A percentile compares a stretch with the other conserved stretches of the same genome.
Evolutionary conservation across 352 stramenopile genomes (phyloP).

Genomic region (Pythium angustatum): DNA sequence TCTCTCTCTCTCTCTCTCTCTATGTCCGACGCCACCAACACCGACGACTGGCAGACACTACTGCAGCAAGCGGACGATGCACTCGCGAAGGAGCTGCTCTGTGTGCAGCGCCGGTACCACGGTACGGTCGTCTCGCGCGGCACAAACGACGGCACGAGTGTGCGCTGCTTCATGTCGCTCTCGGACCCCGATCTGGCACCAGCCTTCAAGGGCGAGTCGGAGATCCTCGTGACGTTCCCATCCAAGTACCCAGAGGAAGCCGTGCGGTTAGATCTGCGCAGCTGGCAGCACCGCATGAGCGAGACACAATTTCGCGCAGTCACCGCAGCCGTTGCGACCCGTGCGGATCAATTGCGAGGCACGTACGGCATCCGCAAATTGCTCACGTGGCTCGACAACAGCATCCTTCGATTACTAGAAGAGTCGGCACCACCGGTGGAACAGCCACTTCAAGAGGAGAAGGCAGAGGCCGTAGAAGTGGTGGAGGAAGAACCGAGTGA

Average conservation of each 20-base stretch:
- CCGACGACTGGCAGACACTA: slow-evolving; percentile 10
- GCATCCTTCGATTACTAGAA: slow-evolving; percentile 50
- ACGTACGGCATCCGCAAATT: slow-evolving; percentile 63
- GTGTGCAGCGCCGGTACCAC: slow-evolving; percentile 67
- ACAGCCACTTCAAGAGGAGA: not conserved
- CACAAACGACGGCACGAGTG: slow-evolving; percentile 1
- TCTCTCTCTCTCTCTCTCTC: not conserved
- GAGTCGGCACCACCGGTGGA: not conserved
- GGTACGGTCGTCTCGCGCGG: slow-evolving; percentile 31
- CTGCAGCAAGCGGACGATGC: slow-evolving; percentile 23
- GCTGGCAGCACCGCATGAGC: slow-evolving; percentile 52
- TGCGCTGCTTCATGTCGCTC: slow-evolving; percentile 56
- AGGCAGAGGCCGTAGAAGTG: slow-evolving; percentile 1
- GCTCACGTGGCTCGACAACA: slow-evolving; percentile 86
- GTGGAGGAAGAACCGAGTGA: slow-evolving; percentile 3
- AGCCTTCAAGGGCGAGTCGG: slow-evolving; percentile 55
- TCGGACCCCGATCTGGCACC: slow-evolving; percentile 62
- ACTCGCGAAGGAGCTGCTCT: slow-evolving; percentile 58
- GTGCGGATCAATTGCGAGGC: slow-evolving; percentile 45
- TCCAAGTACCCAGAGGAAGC: slow-evolving; percentile 48
- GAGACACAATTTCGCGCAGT: slow-evolving; percentile 38
- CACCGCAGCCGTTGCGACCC: slow-evolving; percentile 37
- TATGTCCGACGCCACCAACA: slow-evolving; percentile 8
- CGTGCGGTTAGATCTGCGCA: slow-evolving; percentile 49
- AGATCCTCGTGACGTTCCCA: slow-evolving; percentile 57